phyloP scores from a whole-genome alignment of 208 protist genomes.

The Angomonas deanei region DNA sequence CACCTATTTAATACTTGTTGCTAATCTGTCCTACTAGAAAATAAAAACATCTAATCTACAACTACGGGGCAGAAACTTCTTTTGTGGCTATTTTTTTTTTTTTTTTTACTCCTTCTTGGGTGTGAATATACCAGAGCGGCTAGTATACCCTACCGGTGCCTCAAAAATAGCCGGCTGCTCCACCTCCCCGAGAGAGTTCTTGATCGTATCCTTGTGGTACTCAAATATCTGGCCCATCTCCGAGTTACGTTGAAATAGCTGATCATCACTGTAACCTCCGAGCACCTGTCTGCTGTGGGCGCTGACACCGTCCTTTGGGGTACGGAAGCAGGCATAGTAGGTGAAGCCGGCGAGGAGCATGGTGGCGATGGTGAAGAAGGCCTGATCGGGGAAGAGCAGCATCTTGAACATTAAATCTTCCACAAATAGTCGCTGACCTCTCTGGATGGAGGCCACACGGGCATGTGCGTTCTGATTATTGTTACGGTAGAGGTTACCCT shows the following conservation, averaged over 20 bases:
- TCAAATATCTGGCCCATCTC: constrained; percentile 73
- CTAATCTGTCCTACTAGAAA: not conserved
- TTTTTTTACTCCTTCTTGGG: constrained; percentile 8
- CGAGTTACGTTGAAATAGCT: constrained; percentile 70
- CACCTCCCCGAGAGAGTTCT: constrained; percentile 18
- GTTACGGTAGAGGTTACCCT: constrained; percentile 86
- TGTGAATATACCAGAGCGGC: constrained; percentile 39
- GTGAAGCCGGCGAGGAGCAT: not conserved
- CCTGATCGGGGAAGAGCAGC: constrained; percentile 70
- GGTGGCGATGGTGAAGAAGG: constrained; percentile 19
- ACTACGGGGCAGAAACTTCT: not conserved
- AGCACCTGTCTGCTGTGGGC: not conserved
- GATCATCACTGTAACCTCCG: too few relatives aligned
- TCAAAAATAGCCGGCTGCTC: constrained; percentile 49
- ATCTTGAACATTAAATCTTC: constrained; percentile 53
- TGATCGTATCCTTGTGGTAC: constrained; percentile 50
- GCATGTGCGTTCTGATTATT: constrained; percentile 82
- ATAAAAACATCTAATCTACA: not conserved
- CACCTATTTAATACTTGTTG: constrained; percentile 5
- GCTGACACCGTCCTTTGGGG: not conserved
- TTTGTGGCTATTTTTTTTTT: constrained; percentile 10
- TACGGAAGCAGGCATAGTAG: not conserved
- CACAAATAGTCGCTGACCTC: constrained; percentile 43
- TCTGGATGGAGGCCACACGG: constrained; percentile 56
- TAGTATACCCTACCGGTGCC: constrained; percentile 49